These are phyloP conservation scores for Taphrina pruni DNA, from an alignment of 1,139 yeast species.

Conservation along the genomic window DNA sequence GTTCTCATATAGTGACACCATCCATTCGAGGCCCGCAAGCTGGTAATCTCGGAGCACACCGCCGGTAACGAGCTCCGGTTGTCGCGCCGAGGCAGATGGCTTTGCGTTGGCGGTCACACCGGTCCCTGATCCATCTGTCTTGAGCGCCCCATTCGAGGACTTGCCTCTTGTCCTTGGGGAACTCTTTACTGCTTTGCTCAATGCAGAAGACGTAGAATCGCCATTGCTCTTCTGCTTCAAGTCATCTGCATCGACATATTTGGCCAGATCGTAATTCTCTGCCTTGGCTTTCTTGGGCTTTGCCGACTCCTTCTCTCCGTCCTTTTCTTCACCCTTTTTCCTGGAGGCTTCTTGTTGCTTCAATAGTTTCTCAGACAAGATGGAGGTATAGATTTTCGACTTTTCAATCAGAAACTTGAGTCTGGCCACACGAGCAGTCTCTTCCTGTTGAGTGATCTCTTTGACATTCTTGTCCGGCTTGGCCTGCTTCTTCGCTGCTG, in stretches of 20 bases:
- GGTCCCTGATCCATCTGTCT: background rate
- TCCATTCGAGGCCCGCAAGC: constrained; percentile 88
- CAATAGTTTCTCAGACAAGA: constrained; percentile 73
- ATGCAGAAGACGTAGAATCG: constrained; percentile 39
- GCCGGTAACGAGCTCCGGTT: constrained; percentile 72
- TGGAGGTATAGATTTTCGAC: constrained; percentile 81
- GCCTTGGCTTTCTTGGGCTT: constrained; percentile 44
- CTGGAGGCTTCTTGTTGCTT: constrained; percentile 55
- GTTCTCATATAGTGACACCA: constrained; percentile 83
- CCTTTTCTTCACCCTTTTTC: constrained; percentile 49
- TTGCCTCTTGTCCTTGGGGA: background rate
- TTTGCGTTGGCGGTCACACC: constrained; percentile 3
- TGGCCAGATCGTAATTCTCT: constrained; percentile 43
- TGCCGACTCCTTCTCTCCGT: constrained; percentile 45
- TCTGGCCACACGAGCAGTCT: constrained; percentile 50
- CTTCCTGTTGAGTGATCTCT: constrained; percentile 27
- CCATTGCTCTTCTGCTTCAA: constrained; percentile 24
- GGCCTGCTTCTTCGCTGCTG: constrained; percentile 22
- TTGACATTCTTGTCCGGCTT: constrained; percentile 25
- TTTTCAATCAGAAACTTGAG: constrained; percentile 76
- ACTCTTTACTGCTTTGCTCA: constrained; percentile 45
- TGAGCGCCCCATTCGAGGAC: background rate
- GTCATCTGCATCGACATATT: constrained; percentile 20
- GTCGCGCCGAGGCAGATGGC: constrained; percentile 52
- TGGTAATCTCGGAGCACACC: constrained; percentile 81